A percentile compares a stretch with the other conserved stretches of the same genome.
phyloP scores from a whole-genome alignment of 768 basidiomycete genomes.

The Pleurotus tuber-regium region DNA sequence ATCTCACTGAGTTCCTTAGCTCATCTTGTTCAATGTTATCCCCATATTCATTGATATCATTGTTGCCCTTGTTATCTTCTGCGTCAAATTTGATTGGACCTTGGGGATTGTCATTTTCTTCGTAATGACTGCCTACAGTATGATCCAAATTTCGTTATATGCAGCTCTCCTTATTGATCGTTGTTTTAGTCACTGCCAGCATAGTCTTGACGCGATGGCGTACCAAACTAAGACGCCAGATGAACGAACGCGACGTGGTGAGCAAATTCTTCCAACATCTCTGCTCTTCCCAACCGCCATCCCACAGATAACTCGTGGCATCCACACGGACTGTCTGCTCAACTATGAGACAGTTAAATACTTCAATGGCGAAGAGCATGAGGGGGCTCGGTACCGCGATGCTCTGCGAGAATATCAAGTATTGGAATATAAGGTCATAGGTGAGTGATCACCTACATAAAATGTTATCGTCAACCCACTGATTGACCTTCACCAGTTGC shows the following conservation, averaged over 20 bases:
- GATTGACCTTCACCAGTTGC: constrained; percentile 41
- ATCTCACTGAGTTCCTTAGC: constrained; percentile 32
- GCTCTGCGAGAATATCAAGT: constrained; percentile 74
- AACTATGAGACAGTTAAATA: constrained; percentile 89
- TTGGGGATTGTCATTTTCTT: constrained; percentile 65
- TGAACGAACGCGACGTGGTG: constrained; percentile 82
- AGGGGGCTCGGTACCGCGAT: constrained; percentile 65
- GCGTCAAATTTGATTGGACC: constrained; percentile 60
- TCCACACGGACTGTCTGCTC: constrained; percentile 77
- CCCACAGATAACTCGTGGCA: constrained; percentile 77
- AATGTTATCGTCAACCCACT: not conserved
- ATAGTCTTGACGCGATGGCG: constrained; percentile 68
- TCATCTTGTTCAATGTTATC: constrained; percentile 79
- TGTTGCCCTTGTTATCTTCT: constrained; percentile 69
- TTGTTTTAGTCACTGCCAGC: constrained; percentile 40
- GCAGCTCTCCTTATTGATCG: constrained; percentile 11
- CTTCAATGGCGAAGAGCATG: constrained; percentile 84
- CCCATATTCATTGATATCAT: constrained; percentile 82
- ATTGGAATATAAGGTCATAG: constrained; percentile 70
- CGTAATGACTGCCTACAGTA: constrained; percentile 75
- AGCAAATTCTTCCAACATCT: constrained; percentile 23
- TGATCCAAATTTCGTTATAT: constrained; percentile 14
- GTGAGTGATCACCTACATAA: constrained; percentile 34
- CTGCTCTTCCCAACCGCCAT: too few relatives aligned
- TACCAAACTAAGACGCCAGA: constrained; percentile 68